Base-by-base conservation (phyloP, 2,329 filamentous ascomycete species). In the Gyromitra esculenta region DNA sequence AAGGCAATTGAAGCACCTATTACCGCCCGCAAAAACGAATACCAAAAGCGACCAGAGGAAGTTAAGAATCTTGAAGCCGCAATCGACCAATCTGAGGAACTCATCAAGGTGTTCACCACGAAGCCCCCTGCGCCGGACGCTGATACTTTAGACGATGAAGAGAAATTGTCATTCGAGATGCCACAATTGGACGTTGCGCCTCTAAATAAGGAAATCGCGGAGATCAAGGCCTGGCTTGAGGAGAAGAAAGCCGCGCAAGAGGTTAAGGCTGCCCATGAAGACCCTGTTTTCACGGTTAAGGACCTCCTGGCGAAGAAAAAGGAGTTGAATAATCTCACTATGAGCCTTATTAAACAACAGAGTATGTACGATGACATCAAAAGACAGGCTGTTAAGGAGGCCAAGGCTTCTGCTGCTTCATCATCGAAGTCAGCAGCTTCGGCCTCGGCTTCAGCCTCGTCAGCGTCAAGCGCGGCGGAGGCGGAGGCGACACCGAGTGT, bases 1-100 rank as follows among this genome's bases (percentile, higher is more conserved):
- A 91, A 93, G 82, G 88, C 90, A 68, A 88, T 97, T 60, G 92
- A 94, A 67, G 86, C 89, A 41, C 95, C 94, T 0, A 89, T 97
- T 35, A 87, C 93, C 80, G 89, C 88, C 82, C 89, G 96, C 75
- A 90, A 91, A 62, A 87, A 91, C 15, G 95, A 99, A 83, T 87
- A 89, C 1, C 84, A 86, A 11, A 88, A 89, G 82, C 90, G 95
- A 37, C 94, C 64, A 2, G 65, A 45, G 15, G 75, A 77, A 50
- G 85, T 90, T 79, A 90, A 91, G 81, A 93, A 97, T 37, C 84
- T 97, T 39, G 77, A 79, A 21, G 65, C 71, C n/a, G 52, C 66
- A 31, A 45, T 79, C 35, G 31, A 73, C 18, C 72, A 72, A 45
- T 69, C 75, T 11, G 72, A 65, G 50, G 59, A 70, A 21, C 59